phyloP scores from a whole-genome alignment of 202 grass and related monocot species.

The Saccharum hybrid region DNA sequence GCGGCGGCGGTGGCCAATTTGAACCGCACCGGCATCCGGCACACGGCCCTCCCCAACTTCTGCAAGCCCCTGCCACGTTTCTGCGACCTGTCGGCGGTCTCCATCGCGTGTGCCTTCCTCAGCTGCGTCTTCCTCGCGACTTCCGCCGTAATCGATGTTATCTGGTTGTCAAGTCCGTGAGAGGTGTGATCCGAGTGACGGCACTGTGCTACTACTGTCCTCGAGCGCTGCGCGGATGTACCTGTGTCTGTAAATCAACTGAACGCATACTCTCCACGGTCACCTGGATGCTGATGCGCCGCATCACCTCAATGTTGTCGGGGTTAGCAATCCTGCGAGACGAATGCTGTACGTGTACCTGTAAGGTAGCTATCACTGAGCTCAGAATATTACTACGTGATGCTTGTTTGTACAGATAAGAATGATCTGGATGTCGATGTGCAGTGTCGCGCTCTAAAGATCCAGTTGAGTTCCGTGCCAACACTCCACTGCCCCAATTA shows the following conservation, averaged over 20 bases:
- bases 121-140: constrained; percentile 54
- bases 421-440: not conserved
- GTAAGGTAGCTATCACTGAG: constrained; percentile 9
- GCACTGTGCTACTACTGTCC: not conserved
- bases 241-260: not conserved
- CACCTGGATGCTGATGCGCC: no score
- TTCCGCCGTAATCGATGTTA: constrained; percentile 55
- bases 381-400: not conserved
- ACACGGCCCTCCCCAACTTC: constrained; percentile 72
- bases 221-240: no score
- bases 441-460: not conserved
- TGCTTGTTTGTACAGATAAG: constrained; percentile 17
- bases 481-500: not conserved
- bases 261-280: not conserved
- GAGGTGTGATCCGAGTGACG: not conserved
- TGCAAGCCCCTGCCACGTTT: constrained; percentile 78
- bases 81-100: constrained; percentile 66
- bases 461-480: not conserved
- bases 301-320: no score
- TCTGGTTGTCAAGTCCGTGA: constrained; percentile 61
- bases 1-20: constrained; percentile 73
- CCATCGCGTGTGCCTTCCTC: constrained; percentile 71
- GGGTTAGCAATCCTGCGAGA: no score
- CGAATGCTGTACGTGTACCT: not conserved
- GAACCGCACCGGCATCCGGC: constrained; percentile 74